Base-by-base conservation (phyloP, 495 filamentous ascomycete species). In the Aspergillus haitiensis region DNA sequence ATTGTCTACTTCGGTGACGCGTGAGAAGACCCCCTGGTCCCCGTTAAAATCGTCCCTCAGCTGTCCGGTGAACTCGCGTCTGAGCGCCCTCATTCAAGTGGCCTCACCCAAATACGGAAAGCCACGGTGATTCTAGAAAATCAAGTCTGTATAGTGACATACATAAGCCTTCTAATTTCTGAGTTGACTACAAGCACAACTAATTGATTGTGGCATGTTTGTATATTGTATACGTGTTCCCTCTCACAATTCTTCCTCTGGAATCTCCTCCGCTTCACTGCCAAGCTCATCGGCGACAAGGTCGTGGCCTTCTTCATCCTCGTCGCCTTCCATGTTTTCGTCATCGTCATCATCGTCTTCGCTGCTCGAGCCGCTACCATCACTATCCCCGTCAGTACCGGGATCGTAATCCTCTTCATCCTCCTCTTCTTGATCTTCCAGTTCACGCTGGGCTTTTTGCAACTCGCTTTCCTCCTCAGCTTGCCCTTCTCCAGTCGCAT, bases 371-470 rank as follows among this genome's bases (percentile, higher is more conserved):
- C 85, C 89, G 35, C 79, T 84, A 5, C 87, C 89, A 21, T 90
- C 90, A 60, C 85, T 91, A 7, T 89, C 86, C 5, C 78, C 86
- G 0, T 88, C 89, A 61, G 84, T 89, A 2, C 88, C 91, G 4
- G 90, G 91, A 66, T 93, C 86, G 71, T 93, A 94, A 62, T 96
- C 93, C 70, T 96, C 93, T 64, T 93, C 92, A 27, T 91, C 84
- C 65, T 95, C 91, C 58, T 96, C 92, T 68, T 89, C 85, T 62
- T 78, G 68, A 52, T 81, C 76, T 67, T 85, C 83, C 63, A 76
- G 82, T 81, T 82, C 82, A 67, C 80, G 84, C 77, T 87, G 84
- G 21, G 82, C 92, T 77, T 83, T 93, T 73, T 83, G 82, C 68
- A 86, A 70, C 73, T 85, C 83, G 36, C 79, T 82, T 61, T 80